Evolutionary conservation across 208 protist genomes (phyloP).

Genomic region (Trypanosoma boissoni): DNA sequence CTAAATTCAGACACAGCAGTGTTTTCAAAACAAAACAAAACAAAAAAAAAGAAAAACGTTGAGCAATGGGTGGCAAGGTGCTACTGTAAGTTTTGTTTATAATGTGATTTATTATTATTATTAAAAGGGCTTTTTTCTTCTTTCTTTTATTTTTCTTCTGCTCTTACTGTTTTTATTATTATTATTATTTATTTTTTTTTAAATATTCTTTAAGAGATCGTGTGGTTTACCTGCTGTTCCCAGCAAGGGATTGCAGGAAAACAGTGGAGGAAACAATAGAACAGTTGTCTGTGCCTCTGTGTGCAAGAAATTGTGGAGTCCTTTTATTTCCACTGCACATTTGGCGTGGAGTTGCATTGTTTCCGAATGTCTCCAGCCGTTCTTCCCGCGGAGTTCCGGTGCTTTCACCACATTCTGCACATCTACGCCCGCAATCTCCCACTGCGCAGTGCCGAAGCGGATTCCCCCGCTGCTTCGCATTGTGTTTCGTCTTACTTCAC

Average conservation of each 20-base stretch:
- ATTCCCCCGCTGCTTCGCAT: neutral
- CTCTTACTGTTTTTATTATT: neutral
- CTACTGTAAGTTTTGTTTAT: too few species aligned
- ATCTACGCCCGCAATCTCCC: conserved; percentile 38
- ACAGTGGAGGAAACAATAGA: too few species aligned
- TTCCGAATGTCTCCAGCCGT: conserved; percentile 17
- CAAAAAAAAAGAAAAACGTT: neutral
- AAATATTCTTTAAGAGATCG: too few species aligned
- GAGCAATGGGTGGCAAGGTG: too few species aligned
- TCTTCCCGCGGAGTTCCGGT: conserved; percentile 34
- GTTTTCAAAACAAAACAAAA: neutral
- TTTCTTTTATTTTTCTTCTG: conserved; percentile 27
- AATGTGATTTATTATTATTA: too few species aligned
- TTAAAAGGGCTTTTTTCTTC: neutral
- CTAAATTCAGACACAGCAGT: too few species aligned
- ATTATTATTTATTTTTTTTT: neutral
- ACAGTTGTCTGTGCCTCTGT: too few species aligned
- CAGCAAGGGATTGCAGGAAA: too few species aligned
- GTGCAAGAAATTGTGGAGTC: too few species aligned
- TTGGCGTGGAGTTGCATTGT: too few species aligned
- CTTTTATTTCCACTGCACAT: too few species aligned
- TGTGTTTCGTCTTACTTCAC: conserved; percentile 31
- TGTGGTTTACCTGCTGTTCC: too few species aligned
- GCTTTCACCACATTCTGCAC: conserved; percentile 34
- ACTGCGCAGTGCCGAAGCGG: neutral